phyloP scores from a whole-genome alignment of 2,329 filamentous ascomycete genomes.

The Colletotrichum simmondsii region DNA sequence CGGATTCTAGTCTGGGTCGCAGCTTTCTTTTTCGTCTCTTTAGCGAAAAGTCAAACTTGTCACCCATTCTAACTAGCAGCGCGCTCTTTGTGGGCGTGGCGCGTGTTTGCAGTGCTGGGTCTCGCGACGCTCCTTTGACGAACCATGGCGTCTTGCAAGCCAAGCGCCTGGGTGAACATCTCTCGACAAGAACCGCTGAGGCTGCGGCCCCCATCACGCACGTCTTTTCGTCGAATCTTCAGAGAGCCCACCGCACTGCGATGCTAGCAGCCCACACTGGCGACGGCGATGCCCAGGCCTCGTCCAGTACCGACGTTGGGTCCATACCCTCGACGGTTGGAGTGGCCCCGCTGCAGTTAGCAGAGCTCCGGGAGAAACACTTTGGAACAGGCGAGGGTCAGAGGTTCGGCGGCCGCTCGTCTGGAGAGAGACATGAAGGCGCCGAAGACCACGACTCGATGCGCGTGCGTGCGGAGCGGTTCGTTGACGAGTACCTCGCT shows the following conservation, averaged over 20 bases:
- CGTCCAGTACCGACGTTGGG: not conserved
- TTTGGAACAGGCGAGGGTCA: constrained; percentile 79
- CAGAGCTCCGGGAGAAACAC: constrained; percentile 76
- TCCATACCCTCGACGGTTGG: constrained; percentile 1
- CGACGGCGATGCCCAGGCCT: constrained; percentile 57
- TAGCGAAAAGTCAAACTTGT: not conserved
- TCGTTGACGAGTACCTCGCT: constrained; percentile 72
- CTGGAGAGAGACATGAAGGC: constrained; percentile 51
- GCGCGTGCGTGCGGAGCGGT: constrained; percentile 70
- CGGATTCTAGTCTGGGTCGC: not conserved
- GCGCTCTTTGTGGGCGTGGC: constrained; percentile 2
- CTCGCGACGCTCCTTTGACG: constrained; percentile 83
- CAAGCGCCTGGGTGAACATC: constrained; percentile 73
- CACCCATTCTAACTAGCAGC: constrained; percentile 39
- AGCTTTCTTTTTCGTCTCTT: not conserved
- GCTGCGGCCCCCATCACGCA: constrained; percentile 59
- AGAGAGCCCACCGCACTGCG: constrained; percentile 79
- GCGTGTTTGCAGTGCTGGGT: constrained; percentile 69
- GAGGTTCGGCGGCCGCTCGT: constrained; percentile 53
- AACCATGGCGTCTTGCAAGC: constrained; percentile 85
- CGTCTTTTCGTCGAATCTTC: constrained; percentile 82
- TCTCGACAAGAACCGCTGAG: constrained; percentile 50
- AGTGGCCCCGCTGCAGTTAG: constrained; percentile 51
- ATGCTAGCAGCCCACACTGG: constrained; percentile 58
- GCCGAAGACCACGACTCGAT: constrained; percentile 78